Evolutionary conservation across 441 rosid species (phyloP), one percentile per base, ranked within the genome.

Genomic region (Isatis lusitanica): DNA sequence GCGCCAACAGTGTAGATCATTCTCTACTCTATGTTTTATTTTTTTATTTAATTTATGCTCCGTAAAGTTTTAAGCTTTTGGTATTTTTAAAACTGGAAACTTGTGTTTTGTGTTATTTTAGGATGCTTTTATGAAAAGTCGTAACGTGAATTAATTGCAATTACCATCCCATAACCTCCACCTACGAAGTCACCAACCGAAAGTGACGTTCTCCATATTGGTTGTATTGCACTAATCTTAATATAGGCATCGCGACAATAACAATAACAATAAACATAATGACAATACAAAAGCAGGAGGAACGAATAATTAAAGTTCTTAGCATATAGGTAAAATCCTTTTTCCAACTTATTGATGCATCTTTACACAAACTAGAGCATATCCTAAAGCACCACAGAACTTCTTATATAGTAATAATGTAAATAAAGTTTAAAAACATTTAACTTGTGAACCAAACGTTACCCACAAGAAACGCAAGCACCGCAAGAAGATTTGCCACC

Each of bases 171-270:
- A 17, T 38, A 56, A 56, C 43, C 53, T 17, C 57, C 73, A 57
- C 63, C 59, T 40, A 52, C 52, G 3, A 55, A 53, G 48, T 53
- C 65, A 68, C 65, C 43, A 44, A 57, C 57, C 65, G 50, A 57
- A 43, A 69, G 57, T 58, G 65, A 69, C 56, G 57, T 57, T 44
- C 44, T 69, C 65, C 56, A 57, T 36, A 44, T 33, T 68, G 60
- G 35, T 66, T 66, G 60, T 28, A n/a, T 39, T 58, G 66, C 65
- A 58, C 57, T 58, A 17, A 58, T 56, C 65, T 10, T 31, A 43
- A 46, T 69, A 26, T 44, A 44, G 58, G 43, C 36, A 69, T 18
- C 12, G 7, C 15, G 57, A 57, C 44, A 68, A 30, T 43, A 57
- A 39, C 39, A 38, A 55, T 21, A 36, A 66, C n/a, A n/a, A n/a